Evolutionary conservation across 2,329 filamentous ascomycete species (phyloP), one percentile per base, ranked within the genome.

Genomic region (Trichoderma koningii): DNA sequence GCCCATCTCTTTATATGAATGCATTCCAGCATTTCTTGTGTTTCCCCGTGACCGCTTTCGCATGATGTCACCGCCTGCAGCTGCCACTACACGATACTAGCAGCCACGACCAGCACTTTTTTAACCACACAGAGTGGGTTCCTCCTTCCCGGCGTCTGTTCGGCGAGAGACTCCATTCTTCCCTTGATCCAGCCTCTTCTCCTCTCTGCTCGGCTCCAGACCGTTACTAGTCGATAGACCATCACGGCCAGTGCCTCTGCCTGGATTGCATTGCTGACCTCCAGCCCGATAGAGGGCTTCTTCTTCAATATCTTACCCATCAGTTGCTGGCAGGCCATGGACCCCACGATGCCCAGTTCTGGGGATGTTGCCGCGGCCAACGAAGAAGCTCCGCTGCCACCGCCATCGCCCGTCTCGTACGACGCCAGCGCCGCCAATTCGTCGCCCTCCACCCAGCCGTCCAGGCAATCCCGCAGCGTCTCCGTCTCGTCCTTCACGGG

Each of bases 401-500:
- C 45, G 28, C 52, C 45, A 7, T 60, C 59, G 9, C 30, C 52
- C 17, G 42, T 52, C 17, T 63, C 55, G 28, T 61, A 62, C 56
- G 56, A 62, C n/a, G 42, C 56, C 48, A 60, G 56, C 21, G 57
- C 63, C 38, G 47, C 63, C 56, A 60, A 65, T 53, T 65, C 56
- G 28, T 61, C 63, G 47, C 55, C 63, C 28, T 42, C 28, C 23
- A 65, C 42, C 21, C 23, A 62, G 48, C 63, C 64, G 41, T 66
- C 64, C 3, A 64, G 62, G 15, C 74, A 73, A 65, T 70, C 70
- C 34, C 81, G 78, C 68, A 78, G 72, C 66, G 73, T 85, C 67
- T 79, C 81, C 66, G 80, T 83, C 67, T 79, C 81, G 61, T 77
- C 81, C 34, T 73, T 73, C 55, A 67, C 69, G 64, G 73, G 70